These are phyloP conservation scores for Arbutus unedo DNA, from an alignment of 148 eudicot species.

Conservation along the genomic window DNA sequence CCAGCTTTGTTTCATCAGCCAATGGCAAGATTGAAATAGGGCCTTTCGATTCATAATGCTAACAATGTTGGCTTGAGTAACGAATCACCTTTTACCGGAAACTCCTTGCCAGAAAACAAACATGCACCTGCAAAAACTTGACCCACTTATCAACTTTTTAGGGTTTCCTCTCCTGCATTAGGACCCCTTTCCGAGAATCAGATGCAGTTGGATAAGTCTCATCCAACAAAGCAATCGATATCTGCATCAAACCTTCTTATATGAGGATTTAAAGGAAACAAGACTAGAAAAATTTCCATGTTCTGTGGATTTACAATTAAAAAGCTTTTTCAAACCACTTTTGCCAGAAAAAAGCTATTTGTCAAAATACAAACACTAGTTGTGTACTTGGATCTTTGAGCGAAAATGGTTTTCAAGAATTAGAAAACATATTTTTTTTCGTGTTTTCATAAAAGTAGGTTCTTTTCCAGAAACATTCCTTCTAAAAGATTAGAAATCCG, in stretches of 20 bases:
- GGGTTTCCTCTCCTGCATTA: neutral
- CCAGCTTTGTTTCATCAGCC: neutral
- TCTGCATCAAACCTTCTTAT: neutral
- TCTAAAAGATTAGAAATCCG: neutral
- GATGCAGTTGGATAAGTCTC: neutral
- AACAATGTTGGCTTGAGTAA: neutral
- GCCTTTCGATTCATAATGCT: neutral
- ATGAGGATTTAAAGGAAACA: neutral
- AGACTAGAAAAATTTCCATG: neutral
- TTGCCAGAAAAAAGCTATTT: no score
- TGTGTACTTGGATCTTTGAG: neutral
- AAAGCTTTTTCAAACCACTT: no score
- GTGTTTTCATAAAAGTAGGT: neutral
- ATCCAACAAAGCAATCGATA: neutral
- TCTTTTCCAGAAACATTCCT: neutral
- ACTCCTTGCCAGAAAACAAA: neutral
- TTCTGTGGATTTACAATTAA: no score
- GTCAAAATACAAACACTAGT: neutral
- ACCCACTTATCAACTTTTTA: neutral
- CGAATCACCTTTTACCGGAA: neutral
- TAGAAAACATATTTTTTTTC: neutral
- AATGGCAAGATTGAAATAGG: neutral
- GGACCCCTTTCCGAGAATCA: neutral
- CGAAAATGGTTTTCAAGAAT: neutral
- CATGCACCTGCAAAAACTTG: neutral